Base-by-base conservation (phyloP, 2,329 filamentous ascomycete species). In the Thermoascus crustaceus region DNA sequence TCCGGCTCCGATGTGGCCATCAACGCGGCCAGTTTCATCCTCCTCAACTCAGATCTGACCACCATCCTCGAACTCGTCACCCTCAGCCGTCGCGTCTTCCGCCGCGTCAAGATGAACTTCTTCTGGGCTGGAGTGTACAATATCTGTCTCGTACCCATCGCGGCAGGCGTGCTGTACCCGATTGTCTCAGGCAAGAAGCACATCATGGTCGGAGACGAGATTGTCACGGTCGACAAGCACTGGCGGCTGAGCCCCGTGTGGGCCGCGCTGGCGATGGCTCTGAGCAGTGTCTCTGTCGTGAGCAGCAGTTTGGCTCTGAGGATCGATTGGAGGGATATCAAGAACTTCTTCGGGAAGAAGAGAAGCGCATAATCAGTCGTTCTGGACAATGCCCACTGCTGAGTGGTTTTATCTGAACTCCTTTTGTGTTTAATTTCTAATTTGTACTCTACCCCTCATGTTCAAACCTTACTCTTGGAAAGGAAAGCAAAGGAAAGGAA, bases 261-360 rank as follows among this genome's bases (percentile, higher is more conserved):
- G 88, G 89, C 88, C 4, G 82, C 80, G 46, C 62, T 94, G 55
- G 88, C 88, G 1, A 96, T 95, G 89, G 89, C 89, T 17, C 61
- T 88, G 58, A 94, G 87, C 60, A 89, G 83, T 58, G 80, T 95
- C 46, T 91, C 84, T 52, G 88, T 96, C 30, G 82, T 95, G 33
- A 64, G 76, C 53, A 94, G 86, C 57, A 89, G 83, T 64, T 61
- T 94, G 51, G 70, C 78, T 32, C 60, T 95, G 64, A 75, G 80
- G 54, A 71, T 65, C 43, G 57, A 61, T 29, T 45, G 45, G 33
- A 47, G 41, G 24, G 20, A 11, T 27, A 9, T 37, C n/a, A 31
- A 13, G 30, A 8, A 7, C 3, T 39, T 35, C 38, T 10, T 34
- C 30, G 22, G 14, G 20, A 33, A 26, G 33, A 21, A 22, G 30